These are phyloP conservation scores for Saccharomycopsis sp. DNA, from an alignment of 805 yeast species.

Conservation along the genomic window DNA sequence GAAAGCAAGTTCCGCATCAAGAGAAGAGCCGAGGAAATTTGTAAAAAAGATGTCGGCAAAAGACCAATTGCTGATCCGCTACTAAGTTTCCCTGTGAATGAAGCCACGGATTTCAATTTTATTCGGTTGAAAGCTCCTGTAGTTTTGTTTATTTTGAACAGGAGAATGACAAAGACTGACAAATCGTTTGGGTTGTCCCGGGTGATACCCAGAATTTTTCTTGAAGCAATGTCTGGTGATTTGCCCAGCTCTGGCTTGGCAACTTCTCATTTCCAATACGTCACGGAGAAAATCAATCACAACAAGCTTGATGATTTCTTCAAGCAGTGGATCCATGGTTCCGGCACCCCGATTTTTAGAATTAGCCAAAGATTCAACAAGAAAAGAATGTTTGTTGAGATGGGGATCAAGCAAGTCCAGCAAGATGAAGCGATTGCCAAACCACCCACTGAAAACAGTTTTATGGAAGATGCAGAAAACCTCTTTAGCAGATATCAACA, in stretches of 20 bases:
- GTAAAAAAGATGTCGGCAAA: slow-evolving; percentile 66
- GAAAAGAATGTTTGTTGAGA: slow-evolving; percentile 86
- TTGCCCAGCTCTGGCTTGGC: slow-evolving; percentile 67
- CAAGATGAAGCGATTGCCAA: slow-evolving; percentile 37
- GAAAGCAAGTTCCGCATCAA: slow-evolving; percentile 70
- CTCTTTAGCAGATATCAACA: slow-evolving; percentile 11
- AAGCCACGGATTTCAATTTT: slow-evolving; percentile 44
- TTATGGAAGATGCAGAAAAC: slow-evolving; percentile 32
- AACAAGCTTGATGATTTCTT: slow-evolving; percentile 75
- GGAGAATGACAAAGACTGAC: slow-evolving; percentile 93
- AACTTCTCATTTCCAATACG: slow-evolving; percentile 77
- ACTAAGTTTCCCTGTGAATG: slow-evolving; percentile 51
- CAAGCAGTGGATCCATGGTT: slow-evolving; percentile 85
- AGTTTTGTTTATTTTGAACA: slow-evolving; percentile 74
- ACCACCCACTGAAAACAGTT: slow-evolving; percentile 30
- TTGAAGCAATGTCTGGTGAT: slow-evolving; percentile 96
- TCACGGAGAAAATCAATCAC: slow-evolving; percentile 93
- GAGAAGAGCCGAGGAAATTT: slow-evolving; percentile 52
- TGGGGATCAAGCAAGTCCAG: slow-evolving; percentile 89
- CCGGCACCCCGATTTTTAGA: slow-evolving; percentile 82
- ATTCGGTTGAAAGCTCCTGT: slow-evolving; percentile 75
- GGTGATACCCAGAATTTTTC: slow-evolving; percentile 80
- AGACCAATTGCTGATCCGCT: slow-evolving; percentile 74
- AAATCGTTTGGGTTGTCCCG: slow-evolving; percentile 86
- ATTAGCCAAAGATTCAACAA: slow-evolving; percentile 90